A percentile compares a stretch with the other conserved stretches of the same genome.
Evolutionary conservation across 2,329 filamentous ascomycete species (phyloP).

Genomic region (Xylogone sp.): DNA sequence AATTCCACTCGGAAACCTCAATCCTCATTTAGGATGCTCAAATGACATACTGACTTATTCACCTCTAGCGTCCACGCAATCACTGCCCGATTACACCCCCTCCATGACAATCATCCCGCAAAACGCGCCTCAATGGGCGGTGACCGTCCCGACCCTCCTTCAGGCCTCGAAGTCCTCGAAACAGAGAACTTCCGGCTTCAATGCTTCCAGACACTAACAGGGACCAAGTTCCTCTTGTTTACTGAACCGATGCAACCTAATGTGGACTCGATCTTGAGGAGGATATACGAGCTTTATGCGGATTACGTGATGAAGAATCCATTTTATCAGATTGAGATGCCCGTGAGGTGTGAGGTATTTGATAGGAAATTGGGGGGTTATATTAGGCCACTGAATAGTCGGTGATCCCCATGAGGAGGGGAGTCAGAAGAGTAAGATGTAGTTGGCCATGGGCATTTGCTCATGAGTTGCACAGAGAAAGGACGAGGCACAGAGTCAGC

Average conservation of each 20-base stretch:
- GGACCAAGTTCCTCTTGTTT: slow-evolving; percentile 93
- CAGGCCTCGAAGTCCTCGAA: slow-evolving; percentile 89
- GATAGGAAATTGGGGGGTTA: slow-evolving; percentile 81
- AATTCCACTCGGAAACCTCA: too few species aligned
- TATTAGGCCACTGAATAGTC: slow-evolving; percentile 67
- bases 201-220: slow-evolving; percentile 92
- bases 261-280: slow-evolving; percentile 76
- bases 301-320: slow-evolving; percentile 99
- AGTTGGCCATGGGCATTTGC: too few species aligned
- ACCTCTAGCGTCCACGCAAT: slow-evolving; percentile 63
- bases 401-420: slow-evolving; percentile 23
- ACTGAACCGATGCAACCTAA: slow-evolving; percentile 74
- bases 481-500: slow-evolving; percentile 1
- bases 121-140: slow-evolving; percentile 48
- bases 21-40: too few species aligned
- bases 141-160: slow-evolving; percentile 56
- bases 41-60: slow-evolving; percentile 9
- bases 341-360: slow-evolving; percentile 90
- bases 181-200: slow-evolving; percentile 92
- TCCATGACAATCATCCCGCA: slow-evolving; percentile 46
- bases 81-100: slow-evolving; percentile 56
- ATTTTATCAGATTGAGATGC: slow-evolving; percentile 98
- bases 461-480: neutral
- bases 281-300: slow-evolving; percentile 90
- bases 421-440: too few species aligned